Base-by-base conservation (phyloP, 2,329 filamentous ascomycete species). In the Botrytis byssoidea region DNA sequence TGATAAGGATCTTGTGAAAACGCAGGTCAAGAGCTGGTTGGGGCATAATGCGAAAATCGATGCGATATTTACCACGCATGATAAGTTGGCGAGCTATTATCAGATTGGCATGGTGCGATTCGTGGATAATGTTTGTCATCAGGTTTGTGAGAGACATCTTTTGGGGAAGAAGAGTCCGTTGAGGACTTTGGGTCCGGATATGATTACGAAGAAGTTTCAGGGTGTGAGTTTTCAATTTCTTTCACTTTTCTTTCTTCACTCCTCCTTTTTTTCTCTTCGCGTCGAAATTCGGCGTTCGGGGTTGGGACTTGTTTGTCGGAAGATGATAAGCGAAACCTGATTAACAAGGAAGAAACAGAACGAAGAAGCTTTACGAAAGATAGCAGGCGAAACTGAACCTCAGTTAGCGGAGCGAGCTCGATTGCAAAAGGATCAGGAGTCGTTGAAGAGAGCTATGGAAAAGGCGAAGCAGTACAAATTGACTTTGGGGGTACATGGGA, bases 71-170 rank as follows among this genome's bases (percentile, higher is more conserved):
- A 72, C 60, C 0, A 75, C 72, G 4, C 73, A 75, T 40, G 73
- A 73, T 29, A 73, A 74, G 10, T 60, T 78, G 25, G 68, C 67
- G 9, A 71, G 72, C 18, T 76, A 77, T 57, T 76, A 76, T 57
- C 46, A 74, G 25, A 70, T 75, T 32, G 76, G 73, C 4, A 65
- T 74, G 72, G 35, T 64, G 32, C 67, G 77, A 12, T 77, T 78
- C 51, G 71, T 78, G 22, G 77, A 78, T 70, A 77, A 78, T 60
- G 67, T 78, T 35, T 75, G 71, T 42, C 63, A 75, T 37, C 76
- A 77, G n/a, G 74, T 77, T 37, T 72, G 76, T 25, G 76, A 77
- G 44, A 66, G 76, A 20, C 76, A 77, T 70, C 69, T 77, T 5
- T 70, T 77, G 40, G 76, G 76, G 9, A 32, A 48, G 3, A 60